These are phyloP conservation scores for Pluteus cervinus DNA, from an alignment of 768 basidiomycete genomes.

Conservation along the genomic window DNA sequence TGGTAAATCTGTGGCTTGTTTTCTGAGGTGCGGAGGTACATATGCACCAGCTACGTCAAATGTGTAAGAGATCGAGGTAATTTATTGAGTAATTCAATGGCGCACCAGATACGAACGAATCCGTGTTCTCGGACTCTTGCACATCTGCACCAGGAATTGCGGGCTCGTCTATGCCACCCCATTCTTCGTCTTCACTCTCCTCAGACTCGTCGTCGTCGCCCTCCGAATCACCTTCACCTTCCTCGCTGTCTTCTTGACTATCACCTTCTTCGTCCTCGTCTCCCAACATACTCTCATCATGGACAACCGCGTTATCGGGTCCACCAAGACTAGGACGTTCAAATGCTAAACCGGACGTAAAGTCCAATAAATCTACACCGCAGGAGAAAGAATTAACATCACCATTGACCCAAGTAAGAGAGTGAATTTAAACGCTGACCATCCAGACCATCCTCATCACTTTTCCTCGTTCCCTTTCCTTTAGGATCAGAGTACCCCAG, in stretches of 20 bases:
- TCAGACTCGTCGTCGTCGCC: constrained; percentile 17
- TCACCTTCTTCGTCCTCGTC: constrained; percentile 11
- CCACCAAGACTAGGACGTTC: not conserved
- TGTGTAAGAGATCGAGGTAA: too few species aligned
- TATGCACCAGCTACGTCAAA: constrained; percentile 43
- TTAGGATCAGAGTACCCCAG: constrained; percentile 50
- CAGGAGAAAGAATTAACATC: too few species aligned
- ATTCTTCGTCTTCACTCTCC: constrained; percentile 22
- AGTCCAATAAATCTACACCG: constrained; percentile 52
- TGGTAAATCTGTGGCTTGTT: constrained; percentile 19
- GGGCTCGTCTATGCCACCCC: constrained; percentile 26
- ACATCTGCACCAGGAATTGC: too few species aligned
- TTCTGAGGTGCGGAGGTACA: constrained; percentile 77
- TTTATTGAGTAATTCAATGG: too few species aligned
- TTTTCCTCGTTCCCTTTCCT: constrained; percentile 31
- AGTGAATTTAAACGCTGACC: constrained; percentile 38
- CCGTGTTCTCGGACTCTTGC: not conserved
- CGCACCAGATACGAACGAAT: too few species aligned
- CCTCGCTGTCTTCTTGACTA: constrained; percentile 17
- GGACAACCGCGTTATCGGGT: not conserved
- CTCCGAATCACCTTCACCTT: constrained; percentile 18
- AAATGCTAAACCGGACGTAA: constrained; percentile 21
- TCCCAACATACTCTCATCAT: too few species aligned
- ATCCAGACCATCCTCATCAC: constrained; percentile 77
- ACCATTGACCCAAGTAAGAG: not conserved